Evolutionary conservation across 805 yeast species (phyloP), one percentile per base, ranked within the genome.

Genomic region (Schizosaccharomyces lindneri): DNA sequence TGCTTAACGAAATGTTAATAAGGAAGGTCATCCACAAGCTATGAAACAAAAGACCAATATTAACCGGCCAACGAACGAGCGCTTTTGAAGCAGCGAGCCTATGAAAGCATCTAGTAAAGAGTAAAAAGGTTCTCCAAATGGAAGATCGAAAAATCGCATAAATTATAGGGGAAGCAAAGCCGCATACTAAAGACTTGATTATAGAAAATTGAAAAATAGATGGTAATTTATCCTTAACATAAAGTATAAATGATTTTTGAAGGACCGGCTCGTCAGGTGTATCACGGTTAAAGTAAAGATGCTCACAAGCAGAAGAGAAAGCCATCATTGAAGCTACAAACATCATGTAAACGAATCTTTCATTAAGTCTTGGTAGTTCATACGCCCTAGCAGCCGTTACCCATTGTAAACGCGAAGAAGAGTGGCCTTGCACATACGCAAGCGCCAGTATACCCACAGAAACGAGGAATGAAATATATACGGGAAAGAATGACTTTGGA

Each of bases 11-110:
- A 59, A 64, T 61, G 36, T 60, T 43, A 11, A 63, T 29, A 13
- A 64, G 17, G 48, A 65, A 63, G 9, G 66, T 31, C n/a, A 64
- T 48, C 43, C 60, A 55, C 17, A 67, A 43, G 36, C 64, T 48
- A 43, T 64, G 67, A 29, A 62, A 15, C n/a, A 63, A 21, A 7
- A 63, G 64, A 19, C 27, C 43, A 5, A 63, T 48, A 3, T 62
- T 39, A 19, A 67, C 55, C 5, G 68, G 66, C 55, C 61, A 66
- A 5, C 62, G 48, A 19, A 59, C 62, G 9, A 29, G 57, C 9
- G 57, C 32, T 29, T 51, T 51, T 3, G 57, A 24, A 17, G 31
- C 31, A 4, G 57, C 57, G 11, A 51, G 21, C 7, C 57, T 21
- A 17, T 29, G 57, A 29, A 21, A 51, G n/a, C 57, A 51, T 21